These are phyloP conservation scores for Eucalyptus cladocalyx DNA, from an alignment of 345 rosid species.

Conservation along the genomic window DNA sequence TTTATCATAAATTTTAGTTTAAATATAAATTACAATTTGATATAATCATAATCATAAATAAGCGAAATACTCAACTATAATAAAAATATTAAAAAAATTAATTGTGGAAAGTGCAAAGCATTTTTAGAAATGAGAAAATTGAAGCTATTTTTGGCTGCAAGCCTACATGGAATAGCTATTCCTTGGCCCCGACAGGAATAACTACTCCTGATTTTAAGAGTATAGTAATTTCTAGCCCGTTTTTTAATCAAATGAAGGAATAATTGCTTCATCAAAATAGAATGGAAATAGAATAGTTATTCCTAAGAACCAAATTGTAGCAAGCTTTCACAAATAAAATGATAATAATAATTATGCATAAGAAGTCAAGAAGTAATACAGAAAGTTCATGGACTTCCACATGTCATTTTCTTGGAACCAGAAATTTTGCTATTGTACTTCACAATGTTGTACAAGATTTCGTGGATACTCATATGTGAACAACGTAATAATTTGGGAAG, in stretches of 20 bases:
- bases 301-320: neutral
- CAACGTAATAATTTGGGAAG: neutral
- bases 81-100: no score
- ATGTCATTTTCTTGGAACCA: neutral
- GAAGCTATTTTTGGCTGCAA: no score
- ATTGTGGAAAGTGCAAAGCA: no score
- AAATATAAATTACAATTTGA: no score
- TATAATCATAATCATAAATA: no score
- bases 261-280: neutral
- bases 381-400: neutral
- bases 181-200: no score
- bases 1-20: no score
- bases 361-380: neutral
- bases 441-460: neutral
- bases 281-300: neutral
- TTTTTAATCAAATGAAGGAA: neutral
- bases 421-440: neutral
- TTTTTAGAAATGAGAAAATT: no score
- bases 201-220: no score
- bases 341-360: neutral
- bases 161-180: no score
- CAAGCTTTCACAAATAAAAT: neutral
- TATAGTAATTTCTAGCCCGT: no score
- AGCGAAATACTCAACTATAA: no score
- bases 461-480: neutral